Conservation (phyloP, 2,329 filamentous ascomycete species). For the Aspergillus calidoustus region DNA sequence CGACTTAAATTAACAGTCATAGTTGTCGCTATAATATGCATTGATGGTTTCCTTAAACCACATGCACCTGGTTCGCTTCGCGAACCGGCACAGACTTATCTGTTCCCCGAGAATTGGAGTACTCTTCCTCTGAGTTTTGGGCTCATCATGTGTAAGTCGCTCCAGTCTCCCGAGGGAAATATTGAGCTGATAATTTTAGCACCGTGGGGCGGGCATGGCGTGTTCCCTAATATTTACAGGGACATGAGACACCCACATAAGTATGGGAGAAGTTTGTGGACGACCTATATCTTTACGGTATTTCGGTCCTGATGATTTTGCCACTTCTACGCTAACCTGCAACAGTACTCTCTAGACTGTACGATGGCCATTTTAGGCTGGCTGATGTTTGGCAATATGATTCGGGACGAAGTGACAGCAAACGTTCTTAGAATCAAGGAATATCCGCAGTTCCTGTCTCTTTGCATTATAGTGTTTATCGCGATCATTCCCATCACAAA, state of each 20-base stretch:
- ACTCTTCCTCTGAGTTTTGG: constrained; percentile 88
- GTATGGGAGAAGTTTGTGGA: constrained; percentile 73
- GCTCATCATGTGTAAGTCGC: constrained; percentile 72
- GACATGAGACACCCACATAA: constrained; percentile 83
- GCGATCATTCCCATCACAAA: constrained; percentile 95
- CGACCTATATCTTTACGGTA: constrained; percentile 85
- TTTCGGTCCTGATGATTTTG: constrained; percentile 30
- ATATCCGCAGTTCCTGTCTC: constrained; percentile 74
- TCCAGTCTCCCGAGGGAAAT: background rate
- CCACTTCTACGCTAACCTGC: constrained; percentile 16
- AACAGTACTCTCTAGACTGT: constrained; percentile 75
- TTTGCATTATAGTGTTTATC: constrained; percentile 83
- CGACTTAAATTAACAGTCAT: constrained; percentile 33
- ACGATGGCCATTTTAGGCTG: constrained; percentile 82
- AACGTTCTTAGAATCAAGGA: constrained; percentile 78
- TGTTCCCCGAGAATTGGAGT: constrained; percentile 85
- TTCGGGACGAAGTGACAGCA: constrained; percentile 85
- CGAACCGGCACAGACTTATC: constrained; percentile 76
- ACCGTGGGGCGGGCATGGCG: constrained; percentile 71
- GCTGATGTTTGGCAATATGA: constrained; percentile 92
- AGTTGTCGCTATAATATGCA: constrained; percentile 83
- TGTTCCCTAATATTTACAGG: constrained; percentile 84
- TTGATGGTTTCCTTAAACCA: constrained; percentile 85
- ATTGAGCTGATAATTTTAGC: constrained; percentile 37
- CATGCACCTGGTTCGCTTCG: constrained; percentile 79